Evolutionary conservation across 345 rosid genomes (phyloP).

Genomic region (Laguncularia racemosa): DNA sequence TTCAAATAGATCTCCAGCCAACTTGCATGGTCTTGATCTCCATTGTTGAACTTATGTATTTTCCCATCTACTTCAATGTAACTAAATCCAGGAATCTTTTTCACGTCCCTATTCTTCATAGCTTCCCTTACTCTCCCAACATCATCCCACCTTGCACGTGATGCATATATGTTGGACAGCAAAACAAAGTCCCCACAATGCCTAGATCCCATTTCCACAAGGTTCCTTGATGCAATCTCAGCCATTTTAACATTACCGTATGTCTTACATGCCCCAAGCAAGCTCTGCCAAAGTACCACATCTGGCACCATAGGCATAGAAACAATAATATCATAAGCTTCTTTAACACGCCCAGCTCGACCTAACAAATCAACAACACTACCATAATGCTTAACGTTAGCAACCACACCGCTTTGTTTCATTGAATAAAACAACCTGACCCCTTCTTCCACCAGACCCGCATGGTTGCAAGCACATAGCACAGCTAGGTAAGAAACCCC

Average conservation of each 20-base stretch:
- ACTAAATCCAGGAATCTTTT: slow-evolving; percentile 80
- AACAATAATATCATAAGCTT: slow-evolving; percentile 54
- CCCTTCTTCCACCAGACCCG: slow-evolving; percentile 77
- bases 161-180: slow-evolving; percentile 73
- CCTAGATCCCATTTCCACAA: slow-evolving; percentile 67
- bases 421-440: slow-evolving; percentile 45
- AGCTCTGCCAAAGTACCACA: slow-evolving; percentile 73
- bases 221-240: slow-evolving; percentile 50
- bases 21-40: slow-evolving; percentile 46
- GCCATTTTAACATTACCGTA: slow-evolving; percentile 66
- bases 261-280: slow-evolving; percentile 75
- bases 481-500: slow-evolving; percentile 59
- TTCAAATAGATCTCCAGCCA: slow-evolving; percentile 59
- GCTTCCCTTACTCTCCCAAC: slow-evolving; percentile 68
- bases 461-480: slow-evolving; percentile 73
- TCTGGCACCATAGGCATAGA: slow-evolving; percentile 64
- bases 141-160: slow-evolving; percentile 69
- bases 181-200: slow-evolving; percentile 71
- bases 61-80: slow-evolving; percentile 57
- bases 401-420: slow-evolving; percentile 37
- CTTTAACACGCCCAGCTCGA: slow-evolving; percentile 64
- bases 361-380: slow-evolving; percentile 75
- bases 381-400: slow-evolving; percentile 75
- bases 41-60: slow-evolving; percentile 65
- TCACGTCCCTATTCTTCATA: slow-evolving; percentile 68